Base-by-base conservation (phyloP, 1,139 yeast species). In the Hansenula sp. region DNA sequence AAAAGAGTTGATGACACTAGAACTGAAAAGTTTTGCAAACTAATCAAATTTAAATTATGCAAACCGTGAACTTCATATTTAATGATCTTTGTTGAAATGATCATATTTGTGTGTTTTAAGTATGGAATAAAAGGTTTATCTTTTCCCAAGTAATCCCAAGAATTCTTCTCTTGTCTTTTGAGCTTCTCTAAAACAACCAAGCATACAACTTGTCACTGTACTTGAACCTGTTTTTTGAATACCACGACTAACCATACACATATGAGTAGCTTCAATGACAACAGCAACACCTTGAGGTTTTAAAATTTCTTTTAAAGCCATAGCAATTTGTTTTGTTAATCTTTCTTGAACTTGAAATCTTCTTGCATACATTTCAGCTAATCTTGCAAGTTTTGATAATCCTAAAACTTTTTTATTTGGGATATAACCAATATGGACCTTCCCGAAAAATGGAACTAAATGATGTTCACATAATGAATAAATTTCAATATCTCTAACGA, bases 211-310 rank as follows among this genome's bases (percentile, higher is more conserved):
- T 24, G 98, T 94, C 34, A 92, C 82, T 3, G 99, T 92, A 22
- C 87, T 77, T 18, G 96, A 84, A 1, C 97, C 97, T 0, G 96
- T 80, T 65, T 92, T 94, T 62, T 92, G 97, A 20, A 92, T 89
- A 38, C 99, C 99, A 59, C 99, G 78, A 63, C 95, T 88, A 26
- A 90, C 97, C 99, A 92, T 92, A 64, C 99, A 92, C 98, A 94
- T 92, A 61, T 92, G 99, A 10, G 94, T 79, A 22, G 97, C 97
- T 64, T 92, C 98, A 58, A 92, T 89, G 20, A 92, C 97, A 31
- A 92, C 98, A 0, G 97, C 98, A 13, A 92, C 98, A 42, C 98
- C 98, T 55, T 92, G 75, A 16, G 99, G 98, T 58, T 84, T 82
- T 55, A 92, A 71, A 46, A 90, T 86, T 57, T 89, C 97, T 62